Evolutionary conservation across 2,329 filamentous ascomycete genomes (phyloP), one percentile per base, ranked within the genome.

Genomic region (Myrmaecium sp.): DNA sequence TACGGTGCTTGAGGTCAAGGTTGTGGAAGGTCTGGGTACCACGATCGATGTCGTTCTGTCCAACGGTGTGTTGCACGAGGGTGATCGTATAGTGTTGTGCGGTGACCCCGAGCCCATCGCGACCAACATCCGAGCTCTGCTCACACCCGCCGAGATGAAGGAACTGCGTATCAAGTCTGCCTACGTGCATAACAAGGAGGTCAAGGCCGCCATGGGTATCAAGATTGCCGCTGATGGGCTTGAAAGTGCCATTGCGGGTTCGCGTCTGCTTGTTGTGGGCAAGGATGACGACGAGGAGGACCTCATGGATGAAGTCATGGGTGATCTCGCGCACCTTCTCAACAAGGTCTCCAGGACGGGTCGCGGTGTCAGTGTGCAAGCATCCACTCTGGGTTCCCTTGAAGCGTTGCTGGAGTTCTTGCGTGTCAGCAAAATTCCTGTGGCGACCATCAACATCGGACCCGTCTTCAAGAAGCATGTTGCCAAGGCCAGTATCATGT

Each of bases 101-200:
- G 89, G 89, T 64, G 79, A 86, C n/a, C 89, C 95, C 48, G 89
- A 91, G 15, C 75, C 83, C 27, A 98, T 98, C 48, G 71, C 75
- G 33, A 98, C 89, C 5, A 94, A 94, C 40, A 89, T 98, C 43
- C 73, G 89, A 58, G 91, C 89, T 9, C 66, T 98, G 14, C 64
- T 98, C 27, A 98, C 89, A 3, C 89, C 89, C 2, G 84, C 83
- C 7, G 80, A 83, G 33, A 72, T 98, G 49, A 89, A 82, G 49
- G 89, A 98, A 52, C 57, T 98, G 37, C 83, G 91, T 51, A 70
- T 98, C 43, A 95, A 95, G 59, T 93, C 84, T 3, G 69, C 75
- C 35, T 98, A 98, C 45, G 86, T 98, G 16, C 91, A 98, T 63
- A 94, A 98, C 63, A 95, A 98, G 62, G 83, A 93, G 54, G 84